phyloP scores from a whole-genome alignment of 2,329 filamentous ascomycete species.

The Fusarium stilboides region DNA sequence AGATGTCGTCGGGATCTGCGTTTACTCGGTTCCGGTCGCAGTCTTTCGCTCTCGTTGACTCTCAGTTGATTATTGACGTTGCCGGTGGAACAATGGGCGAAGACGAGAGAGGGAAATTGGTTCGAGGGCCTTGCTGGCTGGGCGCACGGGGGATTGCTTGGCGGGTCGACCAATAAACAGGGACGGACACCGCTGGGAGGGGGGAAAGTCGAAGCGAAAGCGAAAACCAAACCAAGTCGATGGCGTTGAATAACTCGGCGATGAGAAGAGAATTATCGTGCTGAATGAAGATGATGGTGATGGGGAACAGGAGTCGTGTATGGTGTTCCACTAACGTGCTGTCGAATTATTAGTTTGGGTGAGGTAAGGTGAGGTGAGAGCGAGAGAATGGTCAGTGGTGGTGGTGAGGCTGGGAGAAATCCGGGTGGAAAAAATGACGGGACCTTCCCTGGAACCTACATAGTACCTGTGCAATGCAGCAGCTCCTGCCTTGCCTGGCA shows the following conservation, averaged over 20 bases:
- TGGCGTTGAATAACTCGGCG: constrained; percentile 22
- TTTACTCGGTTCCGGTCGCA: constrained; percentile 24
- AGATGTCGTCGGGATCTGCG: constrained; percentile 25
- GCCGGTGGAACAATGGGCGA: constrained; percentile 41
- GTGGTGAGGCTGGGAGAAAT: constrained; percentile 49
- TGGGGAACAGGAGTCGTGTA: constrained; percentile 29
- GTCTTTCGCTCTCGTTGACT: constrained; percentile 21
- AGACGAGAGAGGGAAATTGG: constrained; percentile 49
- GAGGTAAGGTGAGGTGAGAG: constrained; percentile 39
- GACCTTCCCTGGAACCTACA: constrained; percentile 31
- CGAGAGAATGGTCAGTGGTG: constrained; percentile 6
- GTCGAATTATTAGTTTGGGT: constrained; percentile 31
- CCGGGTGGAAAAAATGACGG: constrained; percentile 42
- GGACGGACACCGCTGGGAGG: constrained; percentile 40
- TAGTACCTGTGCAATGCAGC: constrained; percentile 10
- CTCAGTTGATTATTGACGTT: constrained; percentile 38
- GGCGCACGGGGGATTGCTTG: constrained; percentile 48
- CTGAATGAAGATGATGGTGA: constrained; percentile 44
- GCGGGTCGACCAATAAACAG: constrained; percentile 49
- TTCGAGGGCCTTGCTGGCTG: constrained; percentile 46
- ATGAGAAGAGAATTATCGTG: constrained; percentile 7
- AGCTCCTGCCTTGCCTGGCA: constrained; percentile 37
- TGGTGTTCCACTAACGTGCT: constrained; percentile 26
- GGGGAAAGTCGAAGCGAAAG: constrained; percentile 29
- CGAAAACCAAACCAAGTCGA: constrained; percentile 12